Evolutionary conservation across 2,329 filamentous ascomycete species (phyloP).

Genomic region (Geosmithia putterillii): DNA sequence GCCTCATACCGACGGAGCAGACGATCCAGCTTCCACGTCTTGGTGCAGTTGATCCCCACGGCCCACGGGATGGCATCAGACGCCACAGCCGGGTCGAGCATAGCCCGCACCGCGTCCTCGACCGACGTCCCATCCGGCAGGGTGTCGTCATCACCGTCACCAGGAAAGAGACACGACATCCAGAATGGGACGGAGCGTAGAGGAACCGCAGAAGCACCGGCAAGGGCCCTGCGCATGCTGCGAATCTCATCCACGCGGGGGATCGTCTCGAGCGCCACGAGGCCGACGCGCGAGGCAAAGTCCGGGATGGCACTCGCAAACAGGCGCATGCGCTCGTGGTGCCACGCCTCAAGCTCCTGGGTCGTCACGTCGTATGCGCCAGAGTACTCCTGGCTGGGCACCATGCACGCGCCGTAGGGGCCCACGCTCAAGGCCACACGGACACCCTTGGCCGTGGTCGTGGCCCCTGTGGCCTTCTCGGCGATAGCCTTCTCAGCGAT

Average conservation of each 20-base stretch:
- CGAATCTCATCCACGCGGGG: constrained; percentile 49
- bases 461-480: background rate
- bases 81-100: constrained; percentile 17
- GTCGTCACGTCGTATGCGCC: constrained; percentile 42
- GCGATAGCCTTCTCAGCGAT: constrained; percentile 21
- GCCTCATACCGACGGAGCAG: constrained; percentile 43
- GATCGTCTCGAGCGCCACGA: constrained; percentile 54
- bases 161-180: constrained; percentile 52
- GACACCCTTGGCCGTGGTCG: too few relatives aligned
- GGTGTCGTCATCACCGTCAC: constrained; percentile 31
- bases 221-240: constrained; percentile 36
- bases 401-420: constrained; percentile 55
- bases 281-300: constrained; percentile 29
- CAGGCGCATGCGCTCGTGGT: constrained; percentile 37
- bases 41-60: constrained; percentile 58
- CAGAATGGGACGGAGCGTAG: constrained; percentile 32
- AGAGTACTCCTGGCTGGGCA: constrained; percentile 53
- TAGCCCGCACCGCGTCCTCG: constrained; percentile 18
- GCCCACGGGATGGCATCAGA: constrained; percentile 36
- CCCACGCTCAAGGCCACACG: constrained; percentile 48
- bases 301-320: constrained; percentile 27
- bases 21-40: constrained; percentile 46
- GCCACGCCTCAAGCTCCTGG: constrained; percentile 40
- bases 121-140: constrained; percentile 44
- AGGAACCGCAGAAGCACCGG: constrained; percentile 12